Conservation (phyloP, 805 yeast genomes). For the Saturnispora hagleri region DNA sequence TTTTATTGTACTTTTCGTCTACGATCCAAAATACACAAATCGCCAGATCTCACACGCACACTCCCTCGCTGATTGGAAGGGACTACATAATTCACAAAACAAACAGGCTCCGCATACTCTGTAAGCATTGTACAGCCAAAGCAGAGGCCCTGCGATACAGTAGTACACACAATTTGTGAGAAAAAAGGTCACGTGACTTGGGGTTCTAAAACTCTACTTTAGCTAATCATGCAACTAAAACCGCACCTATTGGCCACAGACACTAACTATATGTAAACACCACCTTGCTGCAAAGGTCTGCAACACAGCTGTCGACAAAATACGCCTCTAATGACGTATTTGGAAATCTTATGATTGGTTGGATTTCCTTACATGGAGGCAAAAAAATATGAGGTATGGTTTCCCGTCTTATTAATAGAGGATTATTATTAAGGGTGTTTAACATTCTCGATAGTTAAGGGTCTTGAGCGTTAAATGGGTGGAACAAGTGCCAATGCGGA, state of each 20-base stretch:
- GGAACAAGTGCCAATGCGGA: neutral
- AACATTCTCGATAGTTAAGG: neutral
- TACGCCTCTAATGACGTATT: neutral
- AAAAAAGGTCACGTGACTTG: too few relatives aligned
- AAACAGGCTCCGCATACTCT: too few relatives aligned
- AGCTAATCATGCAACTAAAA: too few relatives aligned
- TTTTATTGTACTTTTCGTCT: too few relatives aligned
- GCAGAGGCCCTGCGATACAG: too few relatives aligned
- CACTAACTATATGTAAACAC: neutral
- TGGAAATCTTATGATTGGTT: neutral
- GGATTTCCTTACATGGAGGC: neutral
- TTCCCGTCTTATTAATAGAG: neutral
- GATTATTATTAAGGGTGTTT: neutral
- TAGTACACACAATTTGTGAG: too few relatives aligned
- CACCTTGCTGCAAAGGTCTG: neutral
- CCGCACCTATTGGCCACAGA: neutral
- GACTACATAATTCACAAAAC: too few relatives aligned
- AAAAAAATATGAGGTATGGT: neutral
- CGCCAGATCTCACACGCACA: too few relatives aligned
- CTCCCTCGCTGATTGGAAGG: too few relatives aligned
- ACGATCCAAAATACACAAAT: too few relatives aligned
- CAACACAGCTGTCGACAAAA: neutral
- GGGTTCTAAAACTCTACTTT: too few relatives aligned
- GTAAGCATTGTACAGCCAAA: too few relatives aligned
- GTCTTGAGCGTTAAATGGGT: neutral